Percentiles rank a stretch among this genome's conserved stretches.
Evolutionary conservation across 257 asterid genomes (phyloP).

Genomic region (Solanum habrochaites): DNA sequence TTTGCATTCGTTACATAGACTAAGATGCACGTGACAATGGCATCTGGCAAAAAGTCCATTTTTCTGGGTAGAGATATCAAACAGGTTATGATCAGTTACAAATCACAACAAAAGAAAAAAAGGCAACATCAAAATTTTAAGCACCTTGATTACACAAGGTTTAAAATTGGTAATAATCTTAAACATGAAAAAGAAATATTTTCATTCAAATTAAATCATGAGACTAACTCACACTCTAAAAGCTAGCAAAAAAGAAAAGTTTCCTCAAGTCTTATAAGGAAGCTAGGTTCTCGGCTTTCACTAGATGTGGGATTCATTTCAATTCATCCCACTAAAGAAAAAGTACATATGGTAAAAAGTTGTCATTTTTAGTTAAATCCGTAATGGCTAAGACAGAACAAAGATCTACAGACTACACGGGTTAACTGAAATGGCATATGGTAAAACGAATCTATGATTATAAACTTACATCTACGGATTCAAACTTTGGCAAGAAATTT

Average conservation of each 20-base stretch:
- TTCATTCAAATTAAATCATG: neutral
- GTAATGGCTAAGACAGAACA: neutral
- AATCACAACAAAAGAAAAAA: neutral
- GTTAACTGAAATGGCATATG: neutral
- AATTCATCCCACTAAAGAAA: neutral
- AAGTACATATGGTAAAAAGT: neutral
- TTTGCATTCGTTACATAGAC: conserved; percentile 56
- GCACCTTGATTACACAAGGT: neutral
- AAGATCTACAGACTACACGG: neutral
- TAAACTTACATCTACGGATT: neutral
- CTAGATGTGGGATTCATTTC: neutral
- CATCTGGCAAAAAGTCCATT: conserved; percentile 90
- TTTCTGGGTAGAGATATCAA: conserved; percentile 30
- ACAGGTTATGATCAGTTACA: conserved; percentile 18
- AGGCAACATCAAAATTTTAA: neutral
- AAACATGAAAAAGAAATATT: neutral
- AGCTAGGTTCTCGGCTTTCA: neutral
- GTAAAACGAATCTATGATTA: neutral
- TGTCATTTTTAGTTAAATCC: neutral
- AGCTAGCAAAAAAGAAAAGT: neutral
- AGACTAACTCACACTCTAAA: neutral
- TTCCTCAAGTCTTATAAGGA: neutral
- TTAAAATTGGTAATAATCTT: too few relatives aligned
- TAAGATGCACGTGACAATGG: conserved; percentile 55
- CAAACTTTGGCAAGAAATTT: neutral